A percentile compares a stretch with the other conserved stretches of the same genome.
phyloP scores from a whole-genome alignment of 306 rosid species.

The Glycine latifolia region DNA sequence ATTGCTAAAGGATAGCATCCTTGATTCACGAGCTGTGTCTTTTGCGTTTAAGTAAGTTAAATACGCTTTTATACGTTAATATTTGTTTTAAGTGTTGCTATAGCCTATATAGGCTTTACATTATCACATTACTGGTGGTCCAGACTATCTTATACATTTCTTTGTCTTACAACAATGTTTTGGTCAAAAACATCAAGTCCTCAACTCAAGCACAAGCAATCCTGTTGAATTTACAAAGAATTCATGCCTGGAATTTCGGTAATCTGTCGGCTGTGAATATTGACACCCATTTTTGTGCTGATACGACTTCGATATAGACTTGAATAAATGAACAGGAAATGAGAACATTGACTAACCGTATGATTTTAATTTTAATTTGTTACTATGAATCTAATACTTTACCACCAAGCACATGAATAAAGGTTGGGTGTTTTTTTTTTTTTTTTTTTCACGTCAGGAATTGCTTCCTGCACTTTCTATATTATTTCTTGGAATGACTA shows the following conservation, averaged over 20 bases:
- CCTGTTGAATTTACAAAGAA: constrained; percentile 17
- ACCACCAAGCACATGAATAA: too few species aligned
- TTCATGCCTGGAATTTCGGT: constrained; percentile 11
- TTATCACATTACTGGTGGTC: not conserved
- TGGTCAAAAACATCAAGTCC: constrained; percentile 1
- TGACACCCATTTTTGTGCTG: constrained; percentile 13
- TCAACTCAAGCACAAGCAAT: constrained; percentile 30
- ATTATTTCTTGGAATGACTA: too few species aligned
- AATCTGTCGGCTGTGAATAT: constrained; percentile 3
- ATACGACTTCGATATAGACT: not conserved
- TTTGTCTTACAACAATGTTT: constrained; percentile 4
- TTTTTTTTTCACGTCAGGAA: too few species aligned
- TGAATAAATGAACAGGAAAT: not conserved
- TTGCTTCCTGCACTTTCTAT: too few species aligned
- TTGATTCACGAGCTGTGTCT: constrained; percentile 5
- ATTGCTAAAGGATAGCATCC: constrained; percentile 4
- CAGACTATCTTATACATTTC: not conserved
- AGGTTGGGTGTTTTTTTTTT: too few species aligned
- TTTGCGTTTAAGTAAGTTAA: constrained; percentile 1
- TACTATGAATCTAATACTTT: not conserved
- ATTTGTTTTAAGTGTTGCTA: not conserved
- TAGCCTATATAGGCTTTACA: not conserved
- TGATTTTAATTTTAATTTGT: not conserved
- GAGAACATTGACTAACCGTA: not conserved
- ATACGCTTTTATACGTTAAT: not conserved